Percentiles rank a stretch among this genome's conserved stretches.
Conservation (phyloP, 345 rosid genomes). For the Erysimum cheiranthoides region DNA sequence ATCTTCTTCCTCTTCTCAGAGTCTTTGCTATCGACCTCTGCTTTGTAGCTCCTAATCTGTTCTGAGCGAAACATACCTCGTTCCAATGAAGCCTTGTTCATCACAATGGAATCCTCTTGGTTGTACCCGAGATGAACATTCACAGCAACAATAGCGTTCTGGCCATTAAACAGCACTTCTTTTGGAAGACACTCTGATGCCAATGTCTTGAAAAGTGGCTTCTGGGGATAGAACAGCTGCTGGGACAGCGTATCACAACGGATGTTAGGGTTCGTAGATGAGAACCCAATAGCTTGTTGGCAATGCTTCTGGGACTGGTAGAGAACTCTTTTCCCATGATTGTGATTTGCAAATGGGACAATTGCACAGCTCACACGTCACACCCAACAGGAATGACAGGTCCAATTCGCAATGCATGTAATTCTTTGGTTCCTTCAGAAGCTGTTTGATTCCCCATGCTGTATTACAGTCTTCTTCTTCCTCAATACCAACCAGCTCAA, state of each 20-base stretch:
- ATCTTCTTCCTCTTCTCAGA: conserved; percentile 62
- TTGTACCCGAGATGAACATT: conserved; percentile 93
- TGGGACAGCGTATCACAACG: conserved; percentile 84
- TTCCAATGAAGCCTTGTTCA: conserved; percentile 90
- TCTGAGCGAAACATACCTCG: conserved; percentile 93
- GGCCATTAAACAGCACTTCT: conserved; percentile 77
- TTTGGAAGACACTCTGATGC: conserved; percentile 75
- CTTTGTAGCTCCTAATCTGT: conserved; percentile 87
- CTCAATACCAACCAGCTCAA: no score
- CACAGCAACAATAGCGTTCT: conserved; percentile 93
- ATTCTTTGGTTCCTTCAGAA: no score
- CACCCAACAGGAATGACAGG: no score
- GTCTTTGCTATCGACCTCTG: conserved; percentile 85
- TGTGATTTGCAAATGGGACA: no score
- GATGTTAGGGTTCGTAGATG: conserved; percentile 83
- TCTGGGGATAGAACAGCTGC: conserved; percentile 82
- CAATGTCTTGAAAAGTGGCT: conserved; percentile 82
- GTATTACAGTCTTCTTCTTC: no score
- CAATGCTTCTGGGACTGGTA: no score
- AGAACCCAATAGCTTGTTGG: conserved; percentile 90
- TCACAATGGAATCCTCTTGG: conserved; percentile 92
- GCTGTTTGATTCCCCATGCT: no score
- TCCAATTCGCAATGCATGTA: no score
- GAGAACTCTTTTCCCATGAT: no score
- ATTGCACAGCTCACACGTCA: no score